A percentile compares a stretch with the other conserved stretches of the same genome.
Evolutionary conservation across 129 eudicot genomes (phyloP).

Genomic region (Centrapalus pauciflorus): DNA sequence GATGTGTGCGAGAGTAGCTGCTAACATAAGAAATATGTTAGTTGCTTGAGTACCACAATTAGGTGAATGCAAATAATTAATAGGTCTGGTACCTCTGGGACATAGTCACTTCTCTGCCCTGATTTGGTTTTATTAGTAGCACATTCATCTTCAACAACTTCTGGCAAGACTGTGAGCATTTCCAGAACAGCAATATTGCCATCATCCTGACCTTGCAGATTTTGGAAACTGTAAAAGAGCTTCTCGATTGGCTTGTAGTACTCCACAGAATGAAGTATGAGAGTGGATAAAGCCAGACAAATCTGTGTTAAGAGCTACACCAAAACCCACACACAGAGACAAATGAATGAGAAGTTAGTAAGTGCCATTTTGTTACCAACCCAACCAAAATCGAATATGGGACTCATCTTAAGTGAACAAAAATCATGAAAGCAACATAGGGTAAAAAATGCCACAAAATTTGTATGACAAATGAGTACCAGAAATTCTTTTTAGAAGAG

Average conservation of each 20-base stretch:
- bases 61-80: not conserved
- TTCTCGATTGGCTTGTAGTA: constrained; percentile 73
- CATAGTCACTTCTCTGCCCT: constrained; percentile 50
- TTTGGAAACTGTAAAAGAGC: constrained; percentile 86
- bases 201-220: constrained; percentile 62
- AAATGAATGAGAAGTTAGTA: not conserved
- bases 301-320: constrained; percentile 91
- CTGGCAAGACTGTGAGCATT: constrained; percentile 94
- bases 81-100: constrained; percentile 55
- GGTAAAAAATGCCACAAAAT: not conserved
- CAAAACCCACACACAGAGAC: not conserved
- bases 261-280: constrained; percentile 77
- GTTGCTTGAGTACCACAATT: not conserved
- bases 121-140: constrained; percentile 40
- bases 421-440: not conserved
- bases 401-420: not conserved
- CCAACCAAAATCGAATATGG: not conserved
- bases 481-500: constrained; percentile 11
- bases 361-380: not conserved
- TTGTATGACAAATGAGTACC: not conserved
- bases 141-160: constrained; percentile 74
- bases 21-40: not conserved
- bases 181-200: constrained; percentile 80
- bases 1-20: constrained; percentile 89
- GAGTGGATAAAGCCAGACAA: constrained; percentile 82